Evolutionary conservation across 768 basidiomycete genomes (phyloP), one percentile per base, ranked within the genome.

Genomic region (Gyrodon lividus): DNA sequence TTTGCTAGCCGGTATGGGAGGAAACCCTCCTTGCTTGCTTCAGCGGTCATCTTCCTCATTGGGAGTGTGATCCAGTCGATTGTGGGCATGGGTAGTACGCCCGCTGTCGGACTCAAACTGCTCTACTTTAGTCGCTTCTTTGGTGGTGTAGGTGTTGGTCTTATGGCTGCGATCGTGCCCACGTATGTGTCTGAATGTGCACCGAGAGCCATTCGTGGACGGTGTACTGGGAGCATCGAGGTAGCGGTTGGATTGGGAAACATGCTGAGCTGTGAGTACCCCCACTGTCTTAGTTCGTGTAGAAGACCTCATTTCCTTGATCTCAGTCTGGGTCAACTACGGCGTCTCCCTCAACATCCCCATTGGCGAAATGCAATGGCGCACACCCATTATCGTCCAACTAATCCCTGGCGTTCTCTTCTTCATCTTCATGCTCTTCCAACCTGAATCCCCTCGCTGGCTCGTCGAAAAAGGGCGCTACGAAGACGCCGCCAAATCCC

Each of bases 71-170:
- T 74, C 45, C 73, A 75, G 37, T 58, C 64, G 16, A 59, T 67
- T 46, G 60, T 66, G 17, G 70, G 69, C 6, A 54, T 73, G n/a
- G 68, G 71, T 23, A 65, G 56, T 39, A 56, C 62, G 33, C 46
- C 59, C 4, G 45, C 48, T 7, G 52, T 59, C 3, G 69, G 63
- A 14, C 57, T 72, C n/a, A 41, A 65, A 19, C 16, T 71, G 2
- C 54, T 71, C 8, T 72, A 64, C 48, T 59, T 71, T 43, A 57
- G 66, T 44, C 73, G 78, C 8, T 79, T 79, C 68, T 55, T 82
- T 0, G 68, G 73, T 5, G 82, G 80, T 16, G 62, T 80, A 30
- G 79, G 80, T 2, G 69, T 78, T 6, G 75, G 77, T 23, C 38
- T 72, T 31, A 64, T 71, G 57, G 59, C 66, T 2, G 70, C 69